Base-by-base conservation (phyloP, 1,284 basidiomycete genomes). In the Polyporus tsugae region DNA sequence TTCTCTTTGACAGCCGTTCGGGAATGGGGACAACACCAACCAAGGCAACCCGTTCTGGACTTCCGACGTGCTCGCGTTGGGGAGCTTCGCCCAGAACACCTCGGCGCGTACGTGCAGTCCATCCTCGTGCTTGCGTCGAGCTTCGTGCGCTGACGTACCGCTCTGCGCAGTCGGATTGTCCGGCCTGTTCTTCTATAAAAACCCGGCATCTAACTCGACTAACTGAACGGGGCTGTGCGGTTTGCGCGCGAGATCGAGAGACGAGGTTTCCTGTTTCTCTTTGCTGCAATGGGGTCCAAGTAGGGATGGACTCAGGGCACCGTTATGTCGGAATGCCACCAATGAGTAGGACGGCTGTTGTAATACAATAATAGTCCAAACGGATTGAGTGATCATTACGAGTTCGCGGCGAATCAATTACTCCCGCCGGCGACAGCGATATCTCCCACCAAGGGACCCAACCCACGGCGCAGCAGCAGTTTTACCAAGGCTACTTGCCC, bases 161-260 rank as follows among this genome's bases (percentile, higher is more conserved):
- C n/a, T 4, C 17, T n/a, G 2, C 6, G 19, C 59, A 72, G 71
- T 64, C 29, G 69, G 66, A 39, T 61, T 72, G 5, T 62, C 62
- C 13, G 71, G 66, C 60, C n/a, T 72, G 62, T 72, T 68, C 63
- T 72, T 70, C 67, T 70, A 49, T 64, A 69, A 68, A 64, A 57
- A 64, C 10, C 46, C 22, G 9, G 46, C 46, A 0, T 7, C n/a
- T 2, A 49, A 49, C 46, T 10, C 25, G 46, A 49, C 46, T 11
- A 11, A 10, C 46, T 49, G 46, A 49, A 49, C 19, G 46, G 22
- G 3, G 22, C 22, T 29, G 29, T 29, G 29, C 29, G 29, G 29
- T 29, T 29, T 29, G 29, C 29, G 29, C 29, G 29, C 29, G 29
- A 29, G 29, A 29, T 29, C 29, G 29, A 29, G 29, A 29, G 29